phyloP scores from a whole-genome alignment of 345 rosid genomes.

The Combretum micranthum region DNA sequence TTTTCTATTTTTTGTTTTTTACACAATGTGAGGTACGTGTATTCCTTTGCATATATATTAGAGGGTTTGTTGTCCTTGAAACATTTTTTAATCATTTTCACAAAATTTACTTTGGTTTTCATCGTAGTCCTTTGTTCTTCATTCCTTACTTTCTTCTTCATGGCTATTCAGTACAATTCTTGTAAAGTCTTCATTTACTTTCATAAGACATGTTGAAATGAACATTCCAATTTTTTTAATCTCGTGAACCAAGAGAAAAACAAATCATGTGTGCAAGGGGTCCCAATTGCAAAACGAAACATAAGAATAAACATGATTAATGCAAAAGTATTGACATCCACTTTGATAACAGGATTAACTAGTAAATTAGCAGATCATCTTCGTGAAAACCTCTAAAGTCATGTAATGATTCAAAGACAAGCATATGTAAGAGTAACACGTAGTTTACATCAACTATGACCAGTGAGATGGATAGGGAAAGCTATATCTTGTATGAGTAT shows the following conservation, averaged over 20 bases:
- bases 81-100: too few relatives aligned
- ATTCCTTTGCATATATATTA: too few relatives aligned
- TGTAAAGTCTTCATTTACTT: too few relatives aligned
- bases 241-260: slow-evolving; percentile 21
- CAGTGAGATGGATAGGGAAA: slow-evolving; percentile 19
- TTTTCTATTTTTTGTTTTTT: too few relatives aligned
- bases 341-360: slow-evolving; percentile 18
- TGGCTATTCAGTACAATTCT: too few relatives aligned
- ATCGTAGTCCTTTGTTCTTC: too few relatives aligned
- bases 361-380: slow-evolving; percentile 12
- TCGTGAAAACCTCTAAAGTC: slow-evolving; percentile 8
- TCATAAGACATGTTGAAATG: slow-evolving; percentile 23
- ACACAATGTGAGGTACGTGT: too few relatives aligned
- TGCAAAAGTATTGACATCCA: slow-evolving; percentile 25
- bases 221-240: slow-evolving; percentile 7
- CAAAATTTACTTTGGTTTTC: too few relatives aligned
- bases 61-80: too few relatives aligned
- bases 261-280: slow-evolving; percentile 9
- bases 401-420: slow-evolving; percentile 5
- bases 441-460: slow-evolving; percentile 11
- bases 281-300: slow-evolving; percentile 13
- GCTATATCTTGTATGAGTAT: slow-evolving; percentile 35
- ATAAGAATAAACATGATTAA: slow-evolving; percentile 19
- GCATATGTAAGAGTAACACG: slow-evolving; percentile 11
- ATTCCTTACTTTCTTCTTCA: too few relatives aligned